A percentile compares a stretch with the other conserved stretches of the same genome.
Evolutionary conservation across 2,329 filamentous ascomycete genomes (phyloP).

Genomic region (Eurotiales sp.): DNA sequence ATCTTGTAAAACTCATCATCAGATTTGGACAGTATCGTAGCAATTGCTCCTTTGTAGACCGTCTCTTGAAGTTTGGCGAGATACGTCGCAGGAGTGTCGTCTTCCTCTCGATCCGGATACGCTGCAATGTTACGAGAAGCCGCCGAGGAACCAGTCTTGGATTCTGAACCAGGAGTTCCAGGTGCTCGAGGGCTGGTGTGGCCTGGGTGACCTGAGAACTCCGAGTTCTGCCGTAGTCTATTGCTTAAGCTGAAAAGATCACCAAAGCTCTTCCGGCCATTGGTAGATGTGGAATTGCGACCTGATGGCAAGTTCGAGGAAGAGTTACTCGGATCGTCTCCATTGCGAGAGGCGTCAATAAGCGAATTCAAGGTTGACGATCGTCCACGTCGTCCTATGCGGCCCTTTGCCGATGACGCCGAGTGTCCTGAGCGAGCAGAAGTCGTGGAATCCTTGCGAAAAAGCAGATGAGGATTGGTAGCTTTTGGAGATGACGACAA

Average conservation of each 20-base stretch:
- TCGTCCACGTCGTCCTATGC: constrained; percentile 60
- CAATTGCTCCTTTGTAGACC: constrained; percentile 76
- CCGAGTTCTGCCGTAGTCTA: constrained; percentile 76
- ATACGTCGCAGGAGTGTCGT: constrained; percentile 87
- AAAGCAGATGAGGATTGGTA: constrained; percentile 40
- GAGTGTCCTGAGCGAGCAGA: constrained; percentile 64
- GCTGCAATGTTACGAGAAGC: constrained; percentile 65
- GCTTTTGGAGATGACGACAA: constrained; percentile 41
- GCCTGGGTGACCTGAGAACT: constrained; percentile 61
- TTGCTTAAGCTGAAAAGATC: constrained; percentile 74
- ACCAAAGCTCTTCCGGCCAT: constrained; percentile 86
- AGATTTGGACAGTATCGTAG: constrained; percentile 80
- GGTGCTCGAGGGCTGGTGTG: constrained; percentile 52
- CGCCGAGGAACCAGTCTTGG: constrained; percentile 80
- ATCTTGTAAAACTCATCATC: constrained; percentile 77
- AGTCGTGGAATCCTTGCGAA: constrained; percentile 58
- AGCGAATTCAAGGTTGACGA: constrained; percentile 89
- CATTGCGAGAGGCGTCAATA: constrained; percentile 62
- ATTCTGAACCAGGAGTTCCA: constrained; percentile 65
- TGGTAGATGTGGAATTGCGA: constrained; percentile 76
- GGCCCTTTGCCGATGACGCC: constrained; percentile 51
- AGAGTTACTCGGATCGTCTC: constrained; percentile 57
- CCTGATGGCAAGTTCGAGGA: constrained; percentile 57
- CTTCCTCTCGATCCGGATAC: constrained; percentile 75
- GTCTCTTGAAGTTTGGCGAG: constrained; percentile 76